Base-by-base conservation (phyloP, 306 rosid species). In the Trifolium repens region DNA sequence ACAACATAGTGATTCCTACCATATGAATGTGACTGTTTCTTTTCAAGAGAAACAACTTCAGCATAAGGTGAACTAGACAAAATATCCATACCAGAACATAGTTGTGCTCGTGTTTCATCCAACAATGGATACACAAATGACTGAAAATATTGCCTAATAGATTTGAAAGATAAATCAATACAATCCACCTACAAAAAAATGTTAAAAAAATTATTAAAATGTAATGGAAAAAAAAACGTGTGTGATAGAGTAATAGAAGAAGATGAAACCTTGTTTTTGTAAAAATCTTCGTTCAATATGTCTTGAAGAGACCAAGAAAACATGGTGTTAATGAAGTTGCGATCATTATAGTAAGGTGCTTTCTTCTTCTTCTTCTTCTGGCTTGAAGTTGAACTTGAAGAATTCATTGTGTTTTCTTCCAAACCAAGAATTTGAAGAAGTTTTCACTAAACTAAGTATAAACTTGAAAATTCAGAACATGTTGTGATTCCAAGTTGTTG, bases 51-150 rank as follows among this genome's bases (percentile, higher is more conserved):
- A 67, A 74, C 75, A 8, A 91, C 83, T 69, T 87, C 58, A 3
- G 90, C 87, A 75, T 47, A 89, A 42, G 97, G 96, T 2, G 87
- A 84, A 68, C 57, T 68, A 11, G 78, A 24, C 19, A 92, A 60
- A 8, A 69, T 72, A 17, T 88, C 90, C 96, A 92, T 77, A 65
- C 87, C 82, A 0, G 89, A 82, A 47, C 81, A 69, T 19, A 91
- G 19, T 4, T 85, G 73, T 7, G 90, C 90, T 55, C 96, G 70
- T 16, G 91, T 87, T 76, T 92, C 97, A 71, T 92, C 97, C 81
- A 92, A 58, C 9, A 92, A 82, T 0, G 91, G 96, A 78, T 85
- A 72, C 39, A 72, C 61, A 59, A 64, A 87, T 12, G 88, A 89
- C 10, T 40, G 76, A 59, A 86, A 82, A 79, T 88, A 92, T 11